Percentiles rank a stretch among this genome's conserved stretches.
Evolutionary conservation across 2,329 filamentous ascomycete species (phyloP).

Genomic region (Botrytis porri): DNA sequence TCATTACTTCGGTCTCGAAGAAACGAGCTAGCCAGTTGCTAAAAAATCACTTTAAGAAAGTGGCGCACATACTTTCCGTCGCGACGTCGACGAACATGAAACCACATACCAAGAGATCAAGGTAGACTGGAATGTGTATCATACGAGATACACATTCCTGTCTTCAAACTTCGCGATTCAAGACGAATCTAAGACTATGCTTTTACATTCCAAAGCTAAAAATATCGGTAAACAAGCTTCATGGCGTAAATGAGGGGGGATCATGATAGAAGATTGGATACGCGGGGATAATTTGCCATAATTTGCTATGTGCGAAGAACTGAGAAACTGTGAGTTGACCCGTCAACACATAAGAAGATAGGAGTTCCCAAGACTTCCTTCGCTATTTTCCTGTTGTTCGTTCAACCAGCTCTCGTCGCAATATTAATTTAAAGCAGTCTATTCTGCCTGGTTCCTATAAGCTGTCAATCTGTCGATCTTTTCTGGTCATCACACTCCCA

Average conservation of each 20-base stretch:
- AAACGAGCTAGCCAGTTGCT: too few species aligned
- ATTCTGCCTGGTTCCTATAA: background rate
- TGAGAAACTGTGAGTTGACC: background rate
- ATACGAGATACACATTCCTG: background rate
- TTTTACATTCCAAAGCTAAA: conserved; percentile 1
- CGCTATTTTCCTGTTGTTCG: background rate
- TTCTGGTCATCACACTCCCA: background rate
- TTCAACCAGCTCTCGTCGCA: background rate
- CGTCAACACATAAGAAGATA: background rate
- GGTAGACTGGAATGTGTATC: background rate
- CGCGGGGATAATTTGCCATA: background rate
- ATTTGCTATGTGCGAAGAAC: background rate
- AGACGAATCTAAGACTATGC: background rate
- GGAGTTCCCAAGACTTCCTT: background rate
- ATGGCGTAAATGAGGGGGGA: too few species aligned
- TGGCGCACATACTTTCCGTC: background rate
- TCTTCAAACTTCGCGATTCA: background rate
- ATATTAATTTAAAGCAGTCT: background rate
- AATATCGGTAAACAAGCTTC: background rate
- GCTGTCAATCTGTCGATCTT: background rate
- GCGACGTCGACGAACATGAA: background rate
- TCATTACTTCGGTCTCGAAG: background rate
- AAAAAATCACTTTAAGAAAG: background rate
- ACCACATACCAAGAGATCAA: background rate
- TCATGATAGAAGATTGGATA: background rate